Base-by-base conservation (phyloP, 108 stramenopile species). In the Seminavis robusta region DNA sequence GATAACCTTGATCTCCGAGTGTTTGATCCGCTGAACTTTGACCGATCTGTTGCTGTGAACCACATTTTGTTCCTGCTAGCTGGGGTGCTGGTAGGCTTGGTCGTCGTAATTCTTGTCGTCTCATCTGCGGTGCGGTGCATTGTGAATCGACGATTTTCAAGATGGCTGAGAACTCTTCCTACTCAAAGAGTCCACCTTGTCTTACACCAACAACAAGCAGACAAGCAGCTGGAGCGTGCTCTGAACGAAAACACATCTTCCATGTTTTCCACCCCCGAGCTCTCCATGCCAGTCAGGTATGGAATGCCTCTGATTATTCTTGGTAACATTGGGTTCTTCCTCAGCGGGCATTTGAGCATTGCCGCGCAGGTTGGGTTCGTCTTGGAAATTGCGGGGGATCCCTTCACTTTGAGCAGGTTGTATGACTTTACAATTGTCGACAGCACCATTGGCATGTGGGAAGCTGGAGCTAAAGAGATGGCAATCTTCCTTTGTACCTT, bases 401-500 rank as follows among this genome's bases (percentile, higher is more conserved):
- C 42, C 4, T 76, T 88, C 13, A 43, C 24, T 4, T 52, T 88
- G n/a, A 52, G 52, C 6, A 38, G 52, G 3, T 80, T 84, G 46
- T 88, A 77, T 45, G 77, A 84, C 31, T 84, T 88, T 51, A 70
- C 67, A 3, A 77, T 88, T 67, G 86, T 72, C 4, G 45, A 67
- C n/a, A 82, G 80, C 17, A 73, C 70, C 1, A 58, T 80, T 23
- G 83, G 84, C 30, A 77, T 77, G 32, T 71, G 69, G 62, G 63
- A 63, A 44, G 81, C 83, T 17, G 87, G 87, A 1, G 83, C 79
- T 17, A 61, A 71, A 23, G 65, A 61, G 15, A 52, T 88, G 27
- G 87, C 87, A 1, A 67, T 84, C n/a, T 38, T 88, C 10, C 77
- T 89, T 11, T 52, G 80, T 2, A 55, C 84, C 3, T 84, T 88